Conservation (phyloP, 2,329 filamentous ascomycete species). For the Paecilomyces variotii region DNA sequence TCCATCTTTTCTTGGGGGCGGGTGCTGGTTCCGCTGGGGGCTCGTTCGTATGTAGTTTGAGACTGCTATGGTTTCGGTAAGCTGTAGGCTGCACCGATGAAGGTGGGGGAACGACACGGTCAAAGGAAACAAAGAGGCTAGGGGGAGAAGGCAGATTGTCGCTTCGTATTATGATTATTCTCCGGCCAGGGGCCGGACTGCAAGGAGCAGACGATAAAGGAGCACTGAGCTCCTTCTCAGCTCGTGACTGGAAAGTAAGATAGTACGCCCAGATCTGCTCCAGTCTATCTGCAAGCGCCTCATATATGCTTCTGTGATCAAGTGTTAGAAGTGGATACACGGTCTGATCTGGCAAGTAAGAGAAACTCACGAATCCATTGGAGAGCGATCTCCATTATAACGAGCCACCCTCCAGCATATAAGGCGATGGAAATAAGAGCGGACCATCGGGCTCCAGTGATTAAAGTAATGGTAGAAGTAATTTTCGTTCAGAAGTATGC, state of each 20-base stretch:
- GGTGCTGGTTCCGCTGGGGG: slow-evolving; percentile 12
- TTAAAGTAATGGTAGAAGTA: slow-evolving; percentile 78
- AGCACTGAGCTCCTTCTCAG: slow-evolving; percentile 48
- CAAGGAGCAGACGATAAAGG: slow-evolving; percentile 72
- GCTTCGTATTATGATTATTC: slow-evolving; percentile 81
- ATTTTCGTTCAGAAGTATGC: slow-evolving; percentile 66
- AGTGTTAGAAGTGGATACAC: background rate
- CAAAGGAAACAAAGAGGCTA: slow-evolving; percentile 54
- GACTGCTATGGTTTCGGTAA: slow-evolving; percentile 5
- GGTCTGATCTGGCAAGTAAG: background rate
- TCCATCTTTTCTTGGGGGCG: slow-evolving; percentile 38
- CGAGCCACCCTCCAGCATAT: slow-evolving; percentile 83
- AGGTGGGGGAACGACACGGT: slow-evolving; percentile 46
- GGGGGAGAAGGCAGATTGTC: slow-evolving; percentile 52
- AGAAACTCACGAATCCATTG: slow-evolving; percentile 57
- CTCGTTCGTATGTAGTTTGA: slow-evolving; percentile 11
- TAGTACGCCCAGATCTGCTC: slow-evolving; percentile 72
- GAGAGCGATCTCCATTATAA: slow-evolving; percentile 58
- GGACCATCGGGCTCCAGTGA: slow-evolving; percentile 93
- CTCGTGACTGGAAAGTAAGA: slow-evolving; percentile 61
- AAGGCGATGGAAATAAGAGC: slow-evolving; percentile 84
- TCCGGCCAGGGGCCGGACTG: slow-evolving; percentile 73
- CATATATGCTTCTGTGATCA: slow-evolving; percentile 58
- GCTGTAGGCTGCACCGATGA: slow-evolving; percentile 7
- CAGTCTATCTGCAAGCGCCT: slow-evolving; percentile 58